Evolutionary conservation across 1,139 yeast species (phyloP).

Genomic region (Williopsis jadinii): DNA sequence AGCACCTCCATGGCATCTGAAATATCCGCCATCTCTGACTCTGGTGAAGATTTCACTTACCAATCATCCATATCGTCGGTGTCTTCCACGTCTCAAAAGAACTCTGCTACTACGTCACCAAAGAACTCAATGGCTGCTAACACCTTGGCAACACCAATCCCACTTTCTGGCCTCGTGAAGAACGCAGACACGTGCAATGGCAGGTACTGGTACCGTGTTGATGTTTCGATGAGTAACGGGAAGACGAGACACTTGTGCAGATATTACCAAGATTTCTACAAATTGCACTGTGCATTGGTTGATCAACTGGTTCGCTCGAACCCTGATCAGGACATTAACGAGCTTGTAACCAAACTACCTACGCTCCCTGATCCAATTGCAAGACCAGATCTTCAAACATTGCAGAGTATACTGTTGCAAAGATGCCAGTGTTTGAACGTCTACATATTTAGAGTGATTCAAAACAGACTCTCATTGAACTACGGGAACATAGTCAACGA

Average conservation of each 20-base stretch:
- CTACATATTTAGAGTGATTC: slow-evolving; percentile 24
- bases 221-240: slow-evolving; percentile 38
- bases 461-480: slow-evolving; percentile 17
- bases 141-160: slow-evolving; percentile 1
- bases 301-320: slow-evolving; percentile 22
- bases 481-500: slow-evolving; percentile 16
- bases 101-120: not conserved
- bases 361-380: slow-evolving; percentile 28
- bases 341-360: slow-evolving; percentile 16
- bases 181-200: slow-evolving; percentile 52
- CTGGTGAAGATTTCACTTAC: slow-evolving; percentile 3
- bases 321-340: slow-evolving; percentile 1
- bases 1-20: not conserved
- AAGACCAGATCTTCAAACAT: slow-evolving; percentile 23
- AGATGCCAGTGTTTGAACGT: slow-evolving; percentile 25
- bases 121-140: not conserved
- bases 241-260: slow-evolving; percentile 43
- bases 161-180: slow-evolving; percentile 45
- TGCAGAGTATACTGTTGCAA: slow-evolving; percentile 20
- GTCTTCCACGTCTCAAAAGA: not conserved
- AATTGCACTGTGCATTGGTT: slow-evolving; percentile 43
- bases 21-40: not conserved
- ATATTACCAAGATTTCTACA: slow-evolving; percentile 56
- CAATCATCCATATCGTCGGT: slow-evolving; percentile 2
- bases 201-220: slow-evolving; percentile 52